Conservation (phyloP, 75 land plant species). For the Pinus albicaulis region DNA sequence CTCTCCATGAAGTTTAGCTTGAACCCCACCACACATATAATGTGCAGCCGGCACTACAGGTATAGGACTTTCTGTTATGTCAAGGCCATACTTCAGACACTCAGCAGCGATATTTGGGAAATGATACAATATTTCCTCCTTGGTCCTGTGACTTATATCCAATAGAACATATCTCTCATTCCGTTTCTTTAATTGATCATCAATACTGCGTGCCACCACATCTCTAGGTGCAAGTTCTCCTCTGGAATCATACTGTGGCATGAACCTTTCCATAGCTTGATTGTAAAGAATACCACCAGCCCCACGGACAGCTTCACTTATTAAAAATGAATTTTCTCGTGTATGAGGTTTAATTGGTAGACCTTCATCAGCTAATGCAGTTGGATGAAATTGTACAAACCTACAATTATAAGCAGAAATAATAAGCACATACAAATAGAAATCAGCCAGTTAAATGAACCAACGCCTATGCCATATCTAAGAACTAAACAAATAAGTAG, state of each 20-base stretch:
- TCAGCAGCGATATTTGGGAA: conserved; percentile 98
- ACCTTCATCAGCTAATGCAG: conserved; percentile 99
- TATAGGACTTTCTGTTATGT: conserved; percentile 84
- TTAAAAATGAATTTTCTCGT: conserved; percentile 95
- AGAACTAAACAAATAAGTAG: conserved; percentile 1
- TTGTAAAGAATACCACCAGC: conserved; percentile 97
- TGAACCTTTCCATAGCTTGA: conserved; percentile 89
- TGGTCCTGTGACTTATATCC: conserved; percentile 93
- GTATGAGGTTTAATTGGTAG: conserved; percentile 67
- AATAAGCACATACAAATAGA: conserved; percentile 3
- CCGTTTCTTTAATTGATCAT: conserved; percentile 88
- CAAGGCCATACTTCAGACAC: conserved; percentile 83
- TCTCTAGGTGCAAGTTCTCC: conserved; percentile 98
- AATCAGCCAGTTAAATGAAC: neutral
- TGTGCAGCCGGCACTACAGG: conserved; percentile 99
- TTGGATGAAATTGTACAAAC: conserved; percentile 99
- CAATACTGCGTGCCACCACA: conserved; percentile 96
- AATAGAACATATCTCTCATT: conserved; percentile 91
- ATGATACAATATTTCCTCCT: conserved; percentile 73
- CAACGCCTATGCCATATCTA: neutral
- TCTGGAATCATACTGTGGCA: conserved; percentile 89
- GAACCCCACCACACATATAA: conserved; percentile 99
- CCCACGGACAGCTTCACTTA: conserved; percentile 96
- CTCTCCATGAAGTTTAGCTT: conserved; percentile 93
- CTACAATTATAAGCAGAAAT: conserved; percentile 25